phyloP scores from a whole-genome alignment of 768 basidiomycete genomes.

The Pisolithus albus region DNA sequence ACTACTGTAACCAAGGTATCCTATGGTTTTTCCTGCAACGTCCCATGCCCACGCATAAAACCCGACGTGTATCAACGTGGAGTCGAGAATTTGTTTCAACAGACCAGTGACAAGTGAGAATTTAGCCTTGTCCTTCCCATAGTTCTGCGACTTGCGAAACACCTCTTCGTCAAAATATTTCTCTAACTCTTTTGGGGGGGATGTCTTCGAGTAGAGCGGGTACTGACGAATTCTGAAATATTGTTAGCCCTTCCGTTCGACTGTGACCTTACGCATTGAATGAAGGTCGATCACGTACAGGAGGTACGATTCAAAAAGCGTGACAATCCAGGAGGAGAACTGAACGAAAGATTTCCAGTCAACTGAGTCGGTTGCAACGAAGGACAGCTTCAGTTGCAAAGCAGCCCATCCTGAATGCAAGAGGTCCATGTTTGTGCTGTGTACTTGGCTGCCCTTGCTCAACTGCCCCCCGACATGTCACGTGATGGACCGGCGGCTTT shows the following conservation, averaged over 20 bases:
- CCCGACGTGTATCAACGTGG: constrained; percentile 62
- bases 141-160: constrained; percentile 86
- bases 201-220: constrained; percentile 70
- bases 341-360: constrained; percentile 85
- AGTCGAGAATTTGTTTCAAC: constrained; percentile 68
- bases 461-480: too few relatives aligned
- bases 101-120: constrained; percentile 71
- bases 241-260: not conserved
- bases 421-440: constrained; percentile 42
- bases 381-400: constrained; percentile 59
- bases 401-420: constrained; percentile 50
- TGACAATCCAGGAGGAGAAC: constrained; percentile 65
- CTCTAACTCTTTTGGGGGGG: constrained; percentile 65
- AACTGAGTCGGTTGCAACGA: constrained; percentile 64
- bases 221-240: constrained; percentile 65
- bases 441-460: too few relatives aligned
- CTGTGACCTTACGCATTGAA: not conserved
- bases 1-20: constrained; percentile 51
- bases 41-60: constrained; percentile 82
- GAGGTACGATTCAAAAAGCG: constrained; percentile 83
- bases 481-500: too few relatives aligned
- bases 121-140: constrained; percentile 85
- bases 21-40: constrained; percentile 45
- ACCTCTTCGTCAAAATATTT: constrained; percentile 60
- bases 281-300: constrained; percentile 47